Base-by-base conservation (phyloP, 768 basidiomycete genomes). In the Leucosporidium yakuticum region DNA sequence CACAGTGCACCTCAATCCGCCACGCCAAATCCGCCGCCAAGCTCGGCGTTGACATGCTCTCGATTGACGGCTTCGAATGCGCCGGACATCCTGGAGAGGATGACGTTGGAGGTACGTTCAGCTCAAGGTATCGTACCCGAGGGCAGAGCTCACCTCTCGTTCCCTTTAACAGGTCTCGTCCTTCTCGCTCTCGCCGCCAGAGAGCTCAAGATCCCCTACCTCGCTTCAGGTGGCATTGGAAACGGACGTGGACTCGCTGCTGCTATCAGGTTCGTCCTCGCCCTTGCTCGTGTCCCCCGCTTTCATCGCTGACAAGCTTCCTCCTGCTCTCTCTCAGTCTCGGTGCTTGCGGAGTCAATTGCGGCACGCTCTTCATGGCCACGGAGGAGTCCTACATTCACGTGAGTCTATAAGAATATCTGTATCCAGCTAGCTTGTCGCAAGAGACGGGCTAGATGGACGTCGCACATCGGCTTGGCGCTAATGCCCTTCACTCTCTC, bases 311-410 rank as follows among this genome's bases (percentile, higher is more conserved):
- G 1, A 27, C 23, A n/a, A 23, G 7, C n/a, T 54, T 56, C 6
- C 66, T 27, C 20, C 62, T 67, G 34, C 32, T 57, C 34, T 54
- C 51, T 25, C 25, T 34, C 15, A 34, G 32, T 44, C 39, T 44
- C 39, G n/a, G 55, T 63, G 27, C 63, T 9, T 23, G 48, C 31
- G 94, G 91, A 55, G 82, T 88, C 19, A 95, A 93, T 75, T 90
- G 92, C 88, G 93, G 89, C 19, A 93, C 92, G 14, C 85, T 91
- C 8, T 94, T 96, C 81, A 88, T 95, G 90, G 89, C 88, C 77
- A 94, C 91, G 2, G 85, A 86, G 17, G 92, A 96, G 78, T 85
- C 87, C 85, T 87, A 75, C 58, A 78, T 74, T 17, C 67, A 49
- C 20, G 29, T 15, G n/a, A n/a, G 36, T 31, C 15, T 14, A 57